Evolutionary conservation across 1,284 basidiomycete species (phyloP).

Genomic region (Naganishia albida): DNA sequence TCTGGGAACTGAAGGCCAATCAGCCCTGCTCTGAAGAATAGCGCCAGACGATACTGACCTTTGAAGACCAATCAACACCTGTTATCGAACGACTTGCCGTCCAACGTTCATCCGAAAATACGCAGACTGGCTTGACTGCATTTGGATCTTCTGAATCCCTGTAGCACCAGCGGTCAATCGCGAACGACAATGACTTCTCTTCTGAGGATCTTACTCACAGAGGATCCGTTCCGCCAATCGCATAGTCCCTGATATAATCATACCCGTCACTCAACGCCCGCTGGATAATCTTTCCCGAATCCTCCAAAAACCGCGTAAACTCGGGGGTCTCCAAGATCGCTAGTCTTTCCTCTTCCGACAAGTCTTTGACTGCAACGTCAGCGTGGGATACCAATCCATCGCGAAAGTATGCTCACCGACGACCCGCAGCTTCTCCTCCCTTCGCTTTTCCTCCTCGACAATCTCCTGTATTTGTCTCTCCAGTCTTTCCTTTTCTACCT

Average conservation of each 20-base stretch:
- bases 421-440: conserved; percentile 63
- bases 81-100: conserved; percentile 91
- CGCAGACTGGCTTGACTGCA: conserved; percentile 80
- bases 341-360: conserved; percentile 78
- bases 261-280: conserved; percentile 94
- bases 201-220: conserved; percentile 58
- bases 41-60: conserved; percentile 58
- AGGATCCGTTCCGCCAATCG: conserved; percentile 73
- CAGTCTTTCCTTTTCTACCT: conserved; percentile 64
- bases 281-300: conserved; percentile 92
- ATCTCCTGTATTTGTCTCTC: conserved; percentile 65
- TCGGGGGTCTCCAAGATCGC: conserved; percentile 81
- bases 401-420: conserved; percentile 38
- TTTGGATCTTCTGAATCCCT: conserved; percentile 88
- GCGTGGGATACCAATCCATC: background rate
- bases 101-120: conserved; percentile 84
- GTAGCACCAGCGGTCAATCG: background rate
- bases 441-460: conserved; percentile 78
- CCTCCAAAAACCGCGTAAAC: conserved; percentile 89
- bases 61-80: conserved; percentile 94
- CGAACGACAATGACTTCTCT: no score
- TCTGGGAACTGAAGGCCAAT: conserved; percentile 77
- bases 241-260: conserved; percentile 95
- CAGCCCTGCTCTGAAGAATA: background rate
- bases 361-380: conserved; percentile 57